Evolutionary conservation across 495 filamentous ascomycete genomes (phyloP).

Genomic region (Aspergillus funiculosus): DNA sequence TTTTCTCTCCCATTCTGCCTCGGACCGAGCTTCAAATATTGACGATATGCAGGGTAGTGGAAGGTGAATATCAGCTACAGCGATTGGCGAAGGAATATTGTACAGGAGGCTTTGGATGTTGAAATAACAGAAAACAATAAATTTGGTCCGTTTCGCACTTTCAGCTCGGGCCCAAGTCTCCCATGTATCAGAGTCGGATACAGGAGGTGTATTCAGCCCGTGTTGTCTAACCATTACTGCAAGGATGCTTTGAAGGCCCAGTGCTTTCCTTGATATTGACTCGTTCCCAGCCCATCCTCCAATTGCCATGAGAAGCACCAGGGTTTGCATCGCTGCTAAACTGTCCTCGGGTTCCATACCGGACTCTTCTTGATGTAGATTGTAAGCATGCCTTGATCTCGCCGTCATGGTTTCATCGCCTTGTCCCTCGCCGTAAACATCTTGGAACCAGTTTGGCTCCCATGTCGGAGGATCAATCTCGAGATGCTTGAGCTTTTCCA

Average conservation of each 20-base stretch:
- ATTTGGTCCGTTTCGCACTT: conserved; percentile 23
- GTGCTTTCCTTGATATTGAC: background rate
- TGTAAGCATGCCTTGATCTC: no score
- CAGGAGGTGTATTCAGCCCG: background rate
- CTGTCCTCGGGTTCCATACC: no score
- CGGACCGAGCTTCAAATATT: conserved; percentile 11
- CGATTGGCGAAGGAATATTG: conserved; percentile 28
- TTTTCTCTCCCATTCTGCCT: conserved; percentile 29
- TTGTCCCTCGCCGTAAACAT: no score
- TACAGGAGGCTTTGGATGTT: conserved; percentile 32
- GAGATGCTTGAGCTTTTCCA: no score
- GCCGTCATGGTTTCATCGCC: no score
- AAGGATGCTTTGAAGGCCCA: background rate
- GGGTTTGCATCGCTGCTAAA: background rate
- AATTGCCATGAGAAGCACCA: background rate
- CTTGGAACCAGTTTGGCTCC: no score
- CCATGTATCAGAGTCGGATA: conserved; percentile 18
- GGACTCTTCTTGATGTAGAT: no score
- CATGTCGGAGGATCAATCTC: no score
- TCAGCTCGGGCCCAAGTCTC: conserved; percentile 23
- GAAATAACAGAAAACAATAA: conserved; percentile 27
- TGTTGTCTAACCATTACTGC: background rate
- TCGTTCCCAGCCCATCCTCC: background rate
- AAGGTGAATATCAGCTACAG: conserved; percentile 24
- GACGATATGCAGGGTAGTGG: conserved; percentile 8